Evolutionary conservation across 148 eudicot species (phyloP), one percentile per base, ranked within the genome.

Genomic region (Persicaria maculosa): DNA sequence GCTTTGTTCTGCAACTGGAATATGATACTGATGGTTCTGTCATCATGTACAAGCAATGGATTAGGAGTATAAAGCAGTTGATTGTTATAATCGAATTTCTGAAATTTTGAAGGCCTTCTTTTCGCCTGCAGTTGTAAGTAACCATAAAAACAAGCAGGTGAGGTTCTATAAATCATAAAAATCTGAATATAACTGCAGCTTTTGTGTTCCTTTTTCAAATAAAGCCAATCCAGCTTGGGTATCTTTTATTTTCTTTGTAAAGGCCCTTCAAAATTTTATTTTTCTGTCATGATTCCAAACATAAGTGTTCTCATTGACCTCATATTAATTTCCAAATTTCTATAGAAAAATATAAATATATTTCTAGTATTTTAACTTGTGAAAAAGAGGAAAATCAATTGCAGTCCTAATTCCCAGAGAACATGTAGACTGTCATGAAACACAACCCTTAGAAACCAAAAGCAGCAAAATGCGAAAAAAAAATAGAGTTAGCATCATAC

Each of bases 71-170:
- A 72, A 81, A 90, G 80, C 54, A 92, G 85, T 74, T 83, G 84
- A 55, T 84, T 81, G 75, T 88, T 84, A 79, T 79, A 86, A 61
- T 57, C 74, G 47, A 87, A 47, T 40, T 75, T 71, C 47, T 68
- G 75, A 73, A 92, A 95, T 76, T 79, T 68, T 72, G 79, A 78
- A 76, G 96, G 85, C 71, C 78, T 87, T 76, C 96, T 88, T 84
- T 88, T 95, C 31, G 97, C 98, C 97, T 95, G 89, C 77, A 88
- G 81, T 79, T 52, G 12, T 45, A 14, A 3, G 46, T 64, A 40
- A 64, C 9, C 46, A 64, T n/a, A 40, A 64, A 62, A 62, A 62
- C 44, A 62, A 10, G n/a, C 5, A 31, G 44, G 31, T 62, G 68
- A 62, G 68, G 16, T 62, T 62, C 68, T 36, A 62, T 44, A 62